Evolutionary conservation across 2,329 filamentous ascomycete species (phyloP).

Genomic region (Waltergamsia citrina): DNA sequence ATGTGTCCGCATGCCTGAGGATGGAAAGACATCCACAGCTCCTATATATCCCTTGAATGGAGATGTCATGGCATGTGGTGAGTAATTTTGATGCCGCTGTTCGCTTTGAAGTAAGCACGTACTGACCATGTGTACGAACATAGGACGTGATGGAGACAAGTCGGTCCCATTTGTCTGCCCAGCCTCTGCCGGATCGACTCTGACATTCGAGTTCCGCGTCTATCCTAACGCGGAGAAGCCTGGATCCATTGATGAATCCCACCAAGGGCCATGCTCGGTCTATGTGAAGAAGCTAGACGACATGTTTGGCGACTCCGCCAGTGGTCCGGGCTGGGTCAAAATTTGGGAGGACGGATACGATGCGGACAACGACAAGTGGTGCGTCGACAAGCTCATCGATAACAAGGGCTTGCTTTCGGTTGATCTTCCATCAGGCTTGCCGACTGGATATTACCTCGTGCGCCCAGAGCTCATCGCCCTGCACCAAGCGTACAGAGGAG

Average conservation of each 20-base stretch:
- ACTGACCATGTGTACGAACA: background rate
- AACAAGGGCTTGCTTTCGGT: conserved; percentile 56
- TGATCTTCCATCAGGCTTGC: conserved; percentile 49
- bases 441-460: conserved; percentile 60
- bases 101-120: too few species aligned
- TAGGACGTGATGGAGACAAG: conserved; percentile 32
- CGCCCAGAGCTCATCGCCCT: conserved; percentile 62
- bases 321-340: conserved; percentile 69
- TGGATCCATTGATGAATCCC: conserved; percentile 48
- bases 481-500: conserved; percentile 45
- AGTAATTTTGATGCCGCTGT: conserved; percentile 11
- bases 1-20: conserved; percentile 57
- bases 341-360: conserved; percentile 64
- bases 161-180: conserved; percentile 39
- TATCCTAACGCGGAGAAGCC: conserved; percentile 45
- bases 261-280: conserved; percentile 62
- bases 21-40: conserved; percentile 38
- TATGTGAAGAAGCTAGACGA: conserved; percentile 63
- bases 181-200: conserved; percentile 37
- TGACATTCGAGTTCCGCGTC: conserved; percentile 59
- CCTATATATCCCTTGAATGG: conserved; percentile 50
- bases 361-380: conserved; percentile 47
- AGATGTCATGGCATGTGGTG: conserved; percentile 63
- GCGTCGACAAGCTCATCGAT: conserved; percentile 57
- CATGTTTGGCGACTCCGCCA: conserved; percentile 39